phyloP scores from a whole-genome alignment of 257 asterid species.

The Fraxinus quadrangulata region DNA sequence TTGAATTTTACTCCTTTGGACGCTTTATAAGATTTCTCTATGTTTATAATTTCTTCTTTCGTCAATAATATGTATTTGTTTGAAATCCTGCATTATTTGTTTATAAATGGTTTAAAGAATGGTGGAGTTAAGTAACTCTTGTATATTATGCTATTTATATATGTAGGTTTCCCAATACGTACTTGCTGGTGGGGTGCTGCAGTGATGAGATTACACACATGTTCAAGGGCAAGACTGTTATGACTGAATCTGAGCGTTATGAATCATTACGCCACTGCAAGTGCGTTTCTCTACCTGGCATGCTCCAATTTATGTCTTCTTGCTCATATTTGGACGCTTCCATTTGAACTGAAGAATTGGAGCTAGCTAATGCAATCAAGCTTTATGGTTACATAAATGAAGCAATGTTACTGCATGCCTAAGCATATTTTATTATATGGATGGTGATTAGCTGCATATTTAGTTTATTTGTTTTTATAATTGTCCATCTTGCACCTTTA shows the following conservation, averaged over 20 bases:
- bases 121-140: background rate
- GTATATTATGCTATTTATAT: background rate
- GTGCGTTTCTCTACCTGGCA: conserved; percentile 37
- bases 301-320: conserved; percentile 12
- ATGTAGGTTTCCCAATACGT: conserved; percentile 75
- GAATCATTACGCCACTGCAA: conserved; percentile 98
- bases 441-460: background rate
- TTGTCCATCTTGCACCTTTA: background rate
- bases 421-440: background rate
- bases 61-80: too few relatives aligned
- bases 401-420: conserved; percentile 12
- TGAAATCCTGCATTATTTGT: background rate
- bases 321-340: background rate
- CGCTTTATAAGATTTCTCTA: background rate
- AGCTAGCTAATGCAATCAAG: background rate
- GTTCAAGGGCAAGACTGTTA: conserved; percentile 94
- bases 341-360: background rate
- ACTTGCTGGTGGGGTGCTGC: conserved; percentile 92
- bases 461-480: background rate
- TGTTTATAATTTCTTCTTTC: background rate
- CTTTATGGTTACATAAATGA: background rate
- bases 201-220: conserved; percentile 83
- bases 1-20: background rate
- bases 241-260: conserved; percentile 80
- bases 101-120: background rate